Evolutionary conservation across 495 filamentous ascomycete genomes (phyloP).

Genomic region (Aspergillus hancockii): DNA sequence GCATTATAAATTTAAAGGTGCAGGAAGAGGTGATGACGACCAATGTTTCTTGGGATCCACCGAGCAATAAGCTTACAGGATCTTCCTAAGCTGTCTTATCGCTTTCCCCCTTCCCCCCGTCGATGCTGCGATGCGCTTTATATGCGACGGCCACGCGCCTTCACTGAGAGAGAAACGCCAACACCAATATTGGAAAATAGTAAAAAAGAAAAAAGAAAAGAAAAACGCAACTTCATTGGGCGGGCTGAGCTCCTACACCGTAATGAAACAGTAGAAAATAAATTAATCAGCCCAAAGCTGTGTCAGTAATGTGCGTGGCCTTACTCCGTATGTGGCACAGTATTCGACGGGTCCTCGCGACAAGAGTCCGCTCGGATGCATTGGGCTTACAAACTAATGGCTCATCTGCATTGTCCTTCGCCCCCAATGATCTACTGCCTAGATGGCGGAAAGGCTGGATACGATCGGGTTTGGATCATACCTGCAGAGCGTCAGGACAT

Average conservation of each 20-base stretch:
- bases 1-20: slow-evolving; percentile 9
- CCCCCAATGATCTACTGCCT: slow-evolving; percentile 11
- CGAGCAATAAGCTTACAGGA: slow-evolving; percentile 17
- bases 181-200: slow-evolving; percentile 1
- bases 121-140: slow-evolving; percentile 6
- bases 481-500: slow-evolving; percentile 5
- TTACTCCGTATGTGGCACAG: slow-evolving; percentile 16
- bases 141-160: slow-evolving; percentile 4
- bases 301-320: slow-evolving; percentile 24
- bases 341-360: slow-evolving; percentile 13
- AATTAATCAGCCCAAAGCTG: slow-evolving; percentile 18
- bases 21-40: slow-evolving; percentile 1
- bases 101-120: not conserved
- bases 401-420: slow-evolving; percentile 13
- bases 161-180: not conserved
- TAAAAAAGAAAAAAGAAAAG: not conserved
- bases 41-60: slow-evolving; percentile 15
- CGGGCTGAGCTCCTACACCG: slow-evolving; percentile 13
- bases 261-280: slow-evolving; percentile 12
- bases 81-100: slow-evolving; percentile 2
- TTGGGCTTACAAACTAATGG: slow-evolving; percentile 24
- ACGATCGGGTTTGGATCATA: slow-evolving; percentile 8
- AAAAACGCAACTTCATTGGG: not conserved
- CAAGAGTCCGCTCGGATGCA: slow-evolving; percentile 19
- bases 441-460: slow-evolving; percentile 1